A percentile compares a stretch with the other conserved stretches of the same genome.
These are phyloP conservation scores for Pistacia integerrima DNA, from an alignment of 345 rosid species.

Conservation along the genomic window DNA sequence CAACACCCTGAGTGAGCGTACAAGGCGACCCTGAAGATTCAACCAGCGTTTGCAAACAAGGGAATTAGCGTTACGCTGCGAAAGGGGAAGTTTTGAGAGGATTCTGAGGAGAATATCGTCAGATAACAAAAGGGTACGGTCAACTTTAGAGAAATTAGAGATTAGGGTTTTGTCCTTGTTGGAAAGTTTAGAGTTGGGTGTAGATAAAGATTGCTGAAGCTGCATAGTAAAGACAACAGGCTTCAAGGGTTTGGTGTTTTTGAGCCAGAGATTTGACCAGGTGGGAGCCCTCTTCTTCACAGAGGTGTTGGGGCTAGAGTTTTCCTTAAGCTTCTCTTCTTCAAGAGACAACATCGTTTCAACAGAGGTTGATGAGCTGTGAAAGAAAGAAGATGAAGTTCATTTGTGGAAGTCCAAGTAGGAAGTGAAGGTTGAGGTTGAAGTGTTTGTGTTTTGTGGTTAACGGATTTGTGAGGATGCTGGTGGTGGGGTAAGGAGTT, in stretches of 20 bases:
- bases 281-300: constrained; percentile 51
- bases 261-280: constrained; percentile 69
- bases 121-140: constrained; percentile 68
- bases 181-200: constrained; percentile 36
- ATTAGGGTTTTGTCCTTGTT: constrained; percentile 48
- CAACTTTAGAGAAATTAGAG: constrained; percentile 47
- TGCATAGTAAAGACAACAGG: constrained; percentile 58
- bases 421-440: not conserved
- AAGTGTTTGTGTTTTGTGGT: constrained; percentile 1
- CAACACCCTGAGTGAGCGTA: constrained; percentile 52
- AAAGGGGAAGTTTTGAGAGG: constrained; percentile 54
- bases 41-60: constrained; percentile 94
- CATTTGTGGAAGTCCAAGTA: not conserved
- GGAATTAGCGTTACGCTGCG: constrained; percentile 54
- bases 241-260: constrained; percentile 50
- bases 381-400: not conserved
- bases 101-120: constrained; percentile 74
- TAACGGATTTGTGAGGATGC: constrained; percentile 33
- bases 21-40: constrained; percentile 74
- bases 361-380: not conserved
- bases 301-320: constrained; percentile 39
- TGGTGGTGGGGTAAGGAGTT: constrained; percentile 33
- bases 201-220: constrained; percentile 45
- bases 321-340: constrained; percentile 34
- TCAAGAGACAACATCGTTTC: constrained; percentile 51